Percentiles rank a stretch among this genome's conserved stretches.
Evolutionary conservation across 306 rosid genomes (phyloP).

Genomic region (Sechiopsis laciniata): DNA sequence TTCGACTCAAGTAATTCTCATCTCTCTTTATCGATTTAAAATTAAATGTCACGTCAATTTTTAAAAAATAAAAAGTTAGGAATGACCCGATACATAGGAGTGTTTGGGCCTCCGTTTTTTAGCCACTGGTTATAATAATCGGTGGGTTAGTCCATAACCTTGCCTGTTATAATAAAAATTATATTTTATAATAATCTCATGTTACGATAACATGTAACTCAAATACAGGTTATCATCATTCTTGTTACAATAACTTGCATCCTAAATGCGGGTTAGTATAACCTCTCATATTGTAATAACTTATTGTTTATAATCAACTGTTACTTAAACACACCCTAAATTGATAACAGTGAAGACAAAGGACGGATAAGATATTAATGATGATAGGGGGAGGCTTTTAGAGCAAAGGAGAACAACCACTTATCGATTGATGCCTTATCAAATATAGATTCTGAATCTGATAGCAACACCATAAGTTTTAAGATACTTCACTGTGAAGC

Average conservation of each 20-base stretch:
- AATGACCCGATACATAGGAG: too few relatives aligned
- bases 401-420: conserved; percentile 22
- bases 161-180: too few relatives aligned
- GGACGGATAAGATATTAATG: conserved; percentile 12
- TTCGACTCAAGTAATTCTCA: neutral
- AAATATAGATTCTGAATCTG: neutral
- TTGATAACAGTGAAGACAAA: neutral
- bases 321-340: neutral
- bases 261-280: too few relatives aligned
- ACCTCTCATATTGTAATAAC: too few relatives aligned
- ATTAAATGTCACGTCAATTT: neutral
- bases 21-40: neutral
- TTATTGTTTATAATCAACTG: too few relatives aligned
- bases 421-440: conserved; percentile 18
- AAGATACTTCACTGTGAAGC: neutral
- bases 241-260: too few relatives aligned
- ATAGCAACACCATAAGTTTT: conserved; percentile 13
- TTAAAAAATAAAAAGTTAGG: neutral
- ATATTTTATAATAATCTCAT: too few relatives aligned
- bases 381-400: neutral
- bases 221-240: too few relatives aligned
- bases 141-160: too few relatives aligned
- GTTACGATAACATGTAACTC: too few relatives aligned
- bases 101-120: too few relatives aligned
- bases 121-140: too few relatives aligned